A percentile compares a stretch with the other conserved stretches of the same genome.
Conservation (phyloP, 2,329 filamentous ascomycete species). For the Epichloe coenophiala region DNA sequence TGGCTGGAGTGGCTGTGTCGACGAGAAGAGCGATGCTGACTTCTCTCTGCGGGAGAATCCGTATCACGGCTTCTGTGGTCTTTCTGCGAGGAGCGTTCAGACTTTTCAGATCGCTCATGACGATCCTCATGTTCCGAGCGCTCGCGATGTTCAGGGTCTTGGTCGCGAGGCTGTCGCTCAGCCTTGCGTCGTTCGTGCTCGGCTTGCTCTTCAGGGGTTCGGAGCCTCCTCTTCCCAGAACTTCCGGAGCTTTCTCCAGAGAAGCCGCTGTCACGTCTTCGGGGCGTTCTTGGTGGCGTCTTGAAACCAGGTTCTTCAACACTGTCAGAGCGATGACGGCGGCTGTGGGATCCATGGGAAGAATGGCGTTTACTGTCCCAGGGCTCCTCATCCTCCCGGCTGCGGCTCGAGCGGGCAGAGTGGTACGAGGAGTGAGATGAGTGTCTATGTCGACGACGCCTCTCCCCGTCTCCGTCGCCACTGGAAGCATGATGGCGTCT, state of each 20-base stretch:
- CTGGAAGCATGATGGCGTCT: constrained; percentile 23
- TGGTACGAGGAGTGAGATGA: constrained; percentile 15
- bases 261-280: constrained; percentile 32
- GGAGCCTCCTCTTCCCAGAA: constrained; percentile 18
- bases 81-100: constrained; percentile 6
- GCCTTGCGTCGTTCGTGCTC: constrained; percentile 36
- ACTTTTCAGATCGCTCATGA: constrained; percentile 8
- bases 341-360: constrained; percentile 14
- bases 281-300: constrained; percentile 25
- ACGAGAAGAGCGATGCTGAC: constrained; percentile 26
- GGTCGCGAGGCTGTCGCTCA: constrained; percentile 24
- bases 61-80: constrained; percentile 21
- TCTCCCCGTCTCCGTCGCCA: constrained; percentile 25
- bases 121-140: constrained; percentile 12
- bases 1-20: constrained; percentile 27
- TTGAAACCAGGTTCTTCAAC: constrained; percentile 19
- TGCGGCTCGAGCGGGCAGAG: constrained; percentile 17
- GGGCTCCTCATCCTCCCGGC: constrained; percentile 18
- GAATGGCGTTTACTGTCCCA: constrained; percentile 17
- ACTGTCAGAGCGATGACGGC: constrained; percentile 26
- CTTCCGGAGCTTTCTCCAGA: constrained; percentile 26
- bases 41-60: constrained; percentile 15
- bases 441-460: constrained; percentile 27
- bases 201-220: constrained; percentile 35
- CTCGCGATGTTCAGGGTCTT: constrained; percentile 15